These are phyloP conservation scores for Thraustochytrium sp. DNA, from an alignment of 352 stramenopile species.

Conservation along the genomic window DNA sequence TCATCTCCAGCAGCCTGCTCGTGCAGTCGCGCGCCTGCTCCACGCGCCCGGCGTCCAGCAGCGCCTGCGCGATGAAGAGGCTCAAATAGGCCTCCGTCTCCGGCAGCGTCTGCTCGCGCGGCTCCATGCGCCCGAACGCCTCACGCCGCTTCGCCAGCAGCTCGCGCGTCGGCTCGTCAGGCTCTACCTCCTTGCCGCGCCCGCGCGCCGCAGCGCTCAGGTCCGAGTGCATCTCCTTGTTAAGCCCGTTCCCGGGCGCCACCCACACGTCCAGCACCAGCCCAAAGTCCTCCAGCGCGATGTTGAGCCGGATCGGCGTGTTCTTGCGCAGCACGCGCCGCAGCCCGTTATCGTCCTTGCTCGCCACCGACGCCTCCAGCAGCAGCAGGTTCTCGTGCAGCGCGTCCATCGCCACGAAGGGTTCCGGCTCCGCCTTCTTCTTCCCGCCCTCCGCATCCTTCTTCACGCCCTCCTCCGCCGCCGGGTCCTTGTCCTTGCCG, in stretches of 20 bases:
- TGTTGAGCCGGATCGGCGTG: background rate
- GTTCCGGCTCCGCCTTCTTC: background rate
- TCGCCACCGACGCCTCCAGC: conserved; percentile 24
- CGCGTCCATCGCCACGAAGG: conserved; percentile 8
- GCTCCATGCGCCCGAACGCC: background rate
- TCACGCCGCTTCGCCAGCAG: background rate
- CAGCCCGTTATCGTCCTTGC: conserved; percentile 19
- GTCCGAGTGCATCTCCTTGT: background rate
- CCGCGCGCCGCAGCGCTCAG: background rate
- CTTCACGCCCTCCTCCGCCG: background rate
- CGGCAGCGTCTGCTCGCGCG: background rate
- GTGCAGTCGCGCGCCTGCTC: background rate
- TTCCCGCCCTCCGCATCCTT: background rate
- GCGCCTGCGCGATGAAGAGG: conserved; percentile 18
- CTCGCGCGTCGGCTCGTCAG: background rate
- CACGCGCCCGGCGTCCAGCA: background rate
- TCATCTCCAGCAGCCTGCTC: background rate
- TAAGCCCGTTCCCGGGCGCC: background rate
- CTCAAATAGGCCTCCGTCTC: conserved; percentile 21
- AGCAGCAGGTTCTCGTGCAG: conserved; percentile 40
- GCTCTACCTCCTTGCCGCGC: background rate
- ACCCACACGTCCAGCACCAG: conserved; percentile 34
- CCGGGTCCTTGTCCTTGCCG: background rate
- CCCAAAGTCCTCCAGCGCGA: conserved; percentile 22
- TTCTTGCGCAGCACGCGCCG: conserved; percentile 33